phyloP scores from a whole-genome alignment of 176 grass and related monocot species.

The Triticum aestivum region IWGSC_CS_RefSeq_v2.1 NC_057795.1:432357741-432358240 shows the following conservation, averaged over 20 bases:
- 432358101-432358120: not conserved
- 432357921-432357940: not conserved
- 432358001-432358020: not conserved
- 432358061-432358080: not conserved
- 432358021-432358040: not conserved
- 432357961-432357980: not conserved
- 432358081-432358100: not conserved
- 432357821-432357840: not conserved
- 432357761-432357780: not conserved
- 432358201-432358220: conserved; percentile 72
- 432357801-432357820: not conserved
- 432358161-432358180: conserved; percentile 87
- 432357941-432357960: not conserved
- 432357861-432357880: not conserved
- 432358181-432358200: conserved; percentile 98
- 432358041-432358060: not conserved
- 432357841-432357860: not conserved
- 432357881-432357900: not conserved
- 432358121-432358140: not conserved
- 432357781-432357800: not conserved
- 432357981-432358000: not conserved
- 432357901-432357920: not conserved
- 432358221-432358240: conserved; percentile 70
- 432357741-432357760: not conserved
- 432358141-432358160: conserved; percentile 36